phyloP scores from a whole-genome alignment of 768 basidiomycete genomes.

The Boletellus emodensis region DNA sequence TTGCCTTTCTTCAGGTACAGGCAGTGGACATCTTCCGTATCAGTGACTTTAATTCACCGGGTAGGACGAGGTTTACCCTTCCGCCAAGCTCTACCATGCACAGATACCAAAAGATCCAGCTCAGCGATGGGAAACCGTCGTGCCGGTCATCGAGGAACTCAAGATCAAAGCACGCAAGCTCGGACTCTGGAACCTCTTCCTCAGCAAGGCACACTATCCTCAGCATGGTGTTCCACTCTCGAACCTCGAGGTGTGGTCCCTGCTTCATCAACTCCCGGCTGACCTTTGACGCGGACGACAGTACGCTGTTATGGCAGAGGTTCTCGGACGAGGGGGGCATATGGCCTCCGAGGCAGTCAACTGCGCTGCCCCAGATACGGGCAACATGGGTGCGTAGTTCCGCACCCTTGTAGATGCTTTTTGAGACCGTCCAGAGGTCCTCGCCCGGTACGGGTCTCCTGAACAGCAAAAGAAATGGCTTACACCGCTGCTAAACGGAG shows the following conservation, averaged over 20 bases:
- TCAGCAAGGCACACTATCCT: slow-evolving; percentile 92
- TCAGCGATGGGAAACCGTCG: slow-evolving; percentile 79
- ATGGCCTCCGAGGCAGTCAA: slow-evolving; percentile 86
- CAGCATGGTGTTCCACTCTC: slow-evolving; percentile 83
- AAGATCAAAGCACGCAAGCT: slow-evolving; percentile 83
- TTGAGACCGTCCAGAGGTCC: slow-evolving; percentile 64
- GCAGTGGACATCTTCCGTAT: slow-evolving; percentile 8
- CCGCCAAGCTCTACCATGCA: slow-evolving; percentile 68
- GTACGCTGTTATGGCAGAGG: slow-evolving; percentile 98
- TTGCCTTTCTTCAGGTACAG: slow-evolving; percentile 76
- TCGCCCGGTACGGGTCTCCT: slow-evolving; percentile 89
- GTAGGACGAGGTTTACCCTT: slow-evolving; percentile 87
- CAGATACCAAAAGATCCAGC: slow-evolving; percentile 75
- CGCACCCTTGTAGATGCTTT: background rate
- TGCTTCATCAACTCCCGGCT: background rate
- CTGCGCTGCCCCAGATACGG: slow-evolving; percentile 95
- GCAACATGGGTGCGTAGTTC: slow-evolving; percentile 78
- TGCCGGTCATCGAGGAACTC: slow-evolving; percentile 77
- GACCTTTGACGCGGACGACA: slow-evolving; percentile 26
- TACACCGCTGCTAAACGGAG: slow-evolving; percentile 79
- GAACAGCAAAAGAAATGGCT: slow-evolving; percentile 93
- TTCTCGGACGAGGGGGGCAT: slow-evolving; percentile 80
- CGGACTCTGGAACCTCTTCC: slow-evolving; percentile 96
- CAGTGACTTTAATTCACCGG: background rate
- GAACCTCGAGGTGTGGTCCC: slow-evolving; percentile 76